Base-by-base conservation (phyloP, 148 eudicot species). In the Mesembryanthemum crystallinum region DNA sequence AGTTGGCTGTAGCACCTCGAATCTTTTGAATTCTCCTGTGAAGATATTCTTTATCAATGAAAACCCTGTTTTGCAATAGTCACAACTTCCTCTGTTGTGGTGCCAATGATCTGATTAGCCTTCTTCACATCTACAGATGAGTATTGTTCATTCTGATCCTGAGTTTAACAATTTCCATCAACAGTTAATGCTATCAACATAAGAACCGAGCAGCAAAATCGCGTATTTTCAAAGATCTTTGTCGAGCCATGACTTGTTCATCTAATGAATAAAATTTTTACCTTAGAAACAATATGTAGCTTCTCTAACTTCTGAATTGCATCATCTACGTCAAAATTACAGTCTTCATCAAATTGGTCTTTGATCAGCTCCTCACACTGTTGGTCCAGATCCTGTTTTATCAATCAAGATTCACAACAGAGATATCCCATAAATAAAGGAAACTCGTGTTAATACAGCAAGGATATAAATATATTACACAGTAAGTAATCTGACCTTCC, bases 241-340 rank as follows among this genome's bases (percentile, higher is more conserved):
- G 57, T 4, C 7, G 57, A 52, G n/a, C n/a, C n/a, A 18, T 20
- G 21, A 52, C 3, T 15, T 15, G 4, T 17, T 52, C 57, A 17
- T 18, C 58, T 18, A 29, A 35, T 35, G 6, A 8, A 21, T 3
- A 1, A 7, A 11, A 3, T 33, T 82, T 83, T 84, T 61, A 92
- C 97, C 91, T 86, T 84, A 27, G 84, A 64, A 78, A 92, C 89
- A 66, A 92, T 89, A 71, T 92, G 92, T 64, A 92, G 69, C 76
- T 87, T 90, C 75, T 88, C 91, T 54, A 92, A 76, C 85, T 92
- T 92, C n/a, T 73, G 81, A 66, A 92, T 82, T 2, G 95, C 97
- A 82, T 92, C 97, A 80, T 90, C 97, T 65, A 92, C 91, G 42
- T 92, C 92, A 78, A 92, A 92, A 75, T 92, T 88, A 73, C 94